Evolutionary conservation across 148 eudicot genomes (phyloP), one percentile per base, ranked within the genome.

Genomic region (Fallopia convolvulus): DNA sequence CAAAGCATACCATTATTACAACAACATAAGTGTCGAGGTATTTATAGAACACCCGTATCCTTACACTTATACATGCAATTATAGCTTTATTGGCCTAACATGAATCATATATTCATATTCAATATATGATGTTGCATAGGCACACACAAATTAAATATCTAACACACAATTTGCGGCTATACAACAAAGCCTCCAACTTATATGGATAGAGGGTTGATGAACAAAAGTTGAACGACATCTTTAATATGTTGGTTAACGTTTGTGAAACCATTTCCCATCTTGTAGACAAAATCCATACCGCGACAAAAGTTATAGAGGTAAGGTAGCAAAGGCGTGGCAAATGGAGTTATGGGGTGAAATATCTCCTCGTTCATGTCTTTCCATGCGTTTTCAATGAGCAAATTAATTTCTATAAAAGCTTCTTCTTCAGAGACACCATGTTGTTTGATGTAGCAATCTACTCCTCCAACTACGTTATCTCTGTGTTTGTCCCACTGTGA

Each of bases 401-500:
- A 13, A 18, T 32, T 70, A 8, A 70, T 4, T 33, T 18, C 73
- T 15, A 4, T 32, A 70, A 13, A 70, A 13, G 73, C 53, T 15
- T 11, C n/a, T 17, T 70, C 73, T 21, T 70, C 73, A 1, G 73
- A 32, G 44, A 33, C 73, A 32, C 73, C 73, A 21, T 70, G 23
- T 32, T 70, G 40, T 40, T 70, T 70, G n/a, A 70, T 70, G 73
- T 70, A 70, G 17, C 73, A 70, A 15, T 70, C 73, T 40, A 70
- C 73, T 32, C 42, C 40, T 11, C 42, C 17, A 6, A 18, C 42
- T 2, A 70, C 46, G 11, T 70, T 44, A 12, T 40, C 73, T 30
- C 73, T 30, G 1, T 70, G 42, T 32, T 70, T 32, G n/a, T 70
- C 73, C 73, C 40, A 32, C 63, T 56, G 30, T 9, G 63, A 18